phyloP scores from a whole-genome alignment of 371 early-diverging fungal species.

The Actinomortierella wolfii region DNA sequence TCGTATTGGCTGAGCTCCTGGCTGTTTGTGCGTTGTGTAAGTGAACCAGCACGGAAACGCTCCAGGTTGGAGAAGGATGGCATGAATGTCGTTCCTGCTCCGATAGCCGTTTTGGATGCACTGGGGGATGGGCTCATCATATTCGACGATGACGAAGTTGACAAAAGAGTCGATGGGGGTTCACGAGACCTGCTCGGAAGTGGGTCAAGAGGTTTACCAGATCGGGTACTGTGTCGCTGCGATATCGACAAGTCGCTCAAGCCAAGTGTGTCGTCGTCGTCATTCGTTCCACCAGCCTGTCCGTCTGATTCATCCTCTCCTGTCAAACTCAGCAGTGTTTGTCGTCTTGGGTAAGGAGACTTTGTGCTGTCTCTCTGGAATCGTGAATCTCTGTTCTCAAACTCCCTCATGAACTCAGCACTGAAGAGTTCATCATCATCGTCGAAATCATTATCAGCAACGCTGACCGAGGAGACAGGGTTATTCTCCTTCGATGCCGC shows the following conservation, averaged over 20 bases:
- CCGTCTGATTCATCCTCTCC: not conserved
- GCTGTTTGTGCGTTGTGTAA: too few species aligned
- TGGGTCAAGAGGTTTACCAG: too few species aligned
- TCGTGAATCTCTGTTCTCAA: constrained; percentile 21
- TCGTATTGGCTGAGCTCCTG: constrained; percentile 23
- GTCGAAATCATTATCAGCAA: not conserved
- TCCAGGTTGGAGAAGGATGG: too few species aligned
- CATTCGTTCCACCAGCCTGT: not conserved
- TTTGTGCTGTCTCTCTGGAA: constrained; percentile 14
- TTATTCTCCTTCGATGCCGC: too few species aligned
- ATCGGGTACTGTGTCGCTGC: constrained; percentile 12
- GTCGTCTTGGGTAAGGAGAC: constrained; percentile 21
- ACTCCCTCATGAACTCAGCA: constrained; percentile 38
- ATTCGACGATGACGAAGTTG: too few species aligned
- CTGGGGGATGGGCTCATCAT: too few species aligned
- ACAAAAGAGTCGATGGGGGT: too few species aligned
- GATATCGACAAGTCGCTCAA: constrained; percentile 32
- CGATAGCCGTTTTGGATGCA: too few species aligned
- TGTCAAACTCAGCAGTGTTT: constrained; percentile 17
- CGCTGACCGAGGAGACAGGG: too few species aligned
- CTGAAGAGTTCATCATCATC: constrained; percentile 22
- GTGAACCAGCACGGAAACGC: too few species aligned
- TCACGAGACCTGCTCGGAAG: too few species aligned
- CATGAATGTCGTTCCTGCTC: too few species aligned
- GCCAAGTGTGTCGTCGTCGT: constrained; percentile 17